A percentile compares a stretch with the other conserved stretches of the same genome.
These are phyloP conservation scores for Exophiala aquamarina DNA, from an alignment of 2,329 filamentous ascomycete species.

Conservation along the genomic window DNA sequence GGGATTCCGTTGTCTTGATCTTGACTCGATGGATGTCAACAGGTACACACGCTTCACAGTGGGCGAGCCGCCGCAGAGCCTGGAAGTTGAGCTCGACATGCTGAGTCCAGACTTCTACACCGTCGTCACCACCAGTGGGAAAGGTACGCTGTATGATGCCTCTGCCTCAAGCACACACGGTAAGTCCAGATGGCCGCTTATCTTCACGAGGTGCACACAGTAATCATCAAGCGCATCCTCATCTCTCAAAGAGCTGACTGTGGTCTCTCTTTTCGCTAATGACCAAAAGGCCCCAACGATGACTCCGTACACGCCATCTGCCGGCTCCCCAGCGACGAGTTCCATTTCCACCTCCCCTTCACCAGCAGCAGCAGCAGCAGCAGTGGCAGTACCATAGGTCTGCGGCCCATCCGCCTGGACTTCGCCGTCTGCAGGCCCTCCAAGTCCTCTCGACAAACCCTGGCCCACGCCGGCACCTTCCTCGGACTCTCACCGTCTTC, in stretches of 20 bases:
- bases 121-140: constrained; percentile 30
- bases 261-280: no score
- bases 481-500: constrained; percentile 33
- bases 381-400: no score
- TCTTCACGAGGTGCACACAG: no score
- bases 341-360: constrained; percentile 16
- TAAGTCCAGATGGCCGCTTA: no score
- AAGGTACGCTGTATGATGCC: constrained; percentile 31
- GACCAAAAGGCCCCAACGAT: constrained; percentile 25
- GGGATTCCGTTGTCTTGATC: no score
- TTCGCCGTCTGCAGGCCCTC: constrained; percentile 32
- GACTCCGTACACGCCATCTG: constrained; percentile 29
- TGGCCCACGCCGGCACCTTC: constrained; percentile 29
- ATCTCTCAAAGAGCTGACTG: no score
- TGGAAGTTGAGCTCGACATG: constrained; percentile 35
- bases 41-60: constrained; percentile 31
- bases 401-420: constrained; percentile 25
- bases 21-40: no score
- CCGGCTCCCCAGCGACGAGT: constrained; percentile 26
- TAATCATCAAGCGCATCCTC: no score
- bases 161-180: constrained; percentile 29
- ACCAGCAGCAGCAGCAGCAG: constrained; percentile 13
- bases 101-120: constrained; percentile 33
- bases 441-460: constrained; percentile 30
- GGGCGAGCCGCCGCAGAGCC: constrained; percentile 28